Evolutionary conservation across 192 early-diverging fungal genomes (phyloP).

Genomic region (Linderina pennispora): DNA sequence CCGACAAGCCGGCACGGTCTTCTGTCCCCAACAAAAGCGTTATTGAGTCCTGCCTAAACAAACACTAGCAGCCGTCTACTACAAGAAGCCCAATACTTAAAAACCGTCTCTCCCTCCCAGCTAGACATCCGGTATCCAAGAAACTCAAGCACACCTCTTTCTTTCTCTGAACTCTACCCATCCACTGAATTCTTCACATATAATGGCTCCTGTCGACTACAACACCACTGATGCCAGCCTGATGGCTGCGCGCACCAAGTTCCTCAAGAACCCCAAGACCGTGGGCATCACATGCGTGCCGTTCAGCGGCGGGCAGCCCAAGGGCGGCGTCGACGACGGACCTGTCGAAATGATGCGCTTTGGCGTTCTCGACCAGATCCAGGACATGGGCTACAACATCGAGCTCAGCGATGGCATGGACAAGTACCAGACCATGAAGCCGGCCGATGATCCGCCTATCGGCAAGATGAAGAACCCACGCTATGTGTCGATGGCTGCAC

Average conservation of each 20-base stretch:
- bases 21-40: too few relatives aligned
- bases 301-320: slow-evolving; percentile 75
- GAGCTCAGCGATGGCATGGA: slow-evolving; percentile 67
- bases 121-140: too few relatives aligned
- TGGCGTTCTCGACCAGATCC: slow-evolving; percentile 78
- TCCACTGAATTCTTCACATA: neutral
- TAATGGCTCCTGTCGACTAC: too few relatives aligned
- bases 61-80: too few relatives aligned
- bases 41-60: too few relatives aligned
- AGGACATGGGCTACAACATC: slow-evolving; percentile 73
- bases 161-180: neutral
- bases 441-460: slow-evolving; percentile 62
- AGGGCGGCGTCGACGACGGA: slow-evolving; percentile 84
- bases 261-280: slow-evolving; percentile 52
- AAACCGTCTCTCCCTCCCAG: too few relatives aligned
- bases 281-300: slow-evolving; percentile 68
- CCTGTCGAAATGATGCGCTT: slow-evolving; percentile 77
- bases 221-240: slow-evolving; percentile 21
- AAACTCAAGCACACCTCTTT: neutral
- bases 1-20: too few relatives aligned
- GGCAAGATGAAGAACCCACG: slow-evolving; percentile 80
- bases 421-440: slow-evolving; percentile 61
- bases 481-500: slow-evolving; percentile 74
- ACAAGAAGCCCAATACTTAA: too few relatives aligned
- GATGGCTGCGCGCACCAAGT: slow-evolving; percentile 46